Percentiles rank a stretch among this genome's conserved stretches.
Conservation (phyloP, 2,329 filamentous ascomycete species). For the Fusarium armeniacum region DNA sequence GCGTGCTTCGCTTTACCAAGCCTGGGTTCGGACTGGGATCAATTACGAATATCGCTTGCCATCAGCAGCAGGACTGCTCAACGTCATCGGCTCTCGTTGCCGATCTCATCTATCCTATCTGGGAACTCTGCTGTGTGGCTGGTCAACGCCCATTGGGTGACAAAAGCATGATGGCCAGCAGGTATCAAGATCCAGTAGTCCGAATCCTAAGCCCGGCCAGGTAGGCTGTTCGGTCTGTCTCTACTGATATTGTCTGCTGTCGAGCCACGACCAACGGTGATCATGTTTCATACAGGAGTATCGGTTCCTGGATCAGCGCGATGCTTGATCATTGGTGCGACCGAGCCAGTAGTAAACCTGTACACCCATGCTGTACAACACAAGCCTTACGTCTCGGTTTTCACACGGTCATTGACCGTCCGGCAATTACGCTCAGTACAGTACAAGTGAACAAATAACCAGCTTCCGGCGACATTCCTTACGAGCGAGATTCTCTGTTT, state of each 20-base stretch:
- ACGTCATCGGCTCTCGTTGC: slow-evolving; percentile 29
- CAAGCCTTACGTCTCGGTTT: slow-evolving; percentile 1
- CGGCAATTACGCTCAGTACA: not conserved
- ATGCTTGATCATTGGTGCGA: slow-evolving; percentile 14
- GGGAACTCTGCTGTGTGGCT: slow-evolving; percentile 17
- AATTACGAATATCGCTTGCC: slow-evolving; percentile 15
- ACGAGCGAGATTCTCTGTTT: not conserved
- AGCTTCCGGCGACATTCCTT: not conserved
- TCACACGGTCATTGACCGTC: not conserved
- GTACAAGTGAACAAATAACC: not conserved
- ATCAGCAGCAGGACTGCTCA: slow-evolving; percentile 7
- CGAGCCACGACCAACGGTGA: not conserved
- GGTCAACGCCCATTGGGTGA: slow-evolving; percentile 1
- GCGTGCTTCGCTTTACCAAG: not conserved
- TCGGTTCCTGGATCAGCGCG: slow-evolving; percentile 25
- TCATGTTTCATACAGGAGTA: slow-evolving; percentile 22
- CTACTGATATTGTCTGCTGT: not conserved
- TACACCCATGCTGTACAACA: not conserved
- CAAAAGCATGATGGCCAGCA: not conserved
- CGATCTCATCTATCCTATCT: slow-evolving; percentile 21
- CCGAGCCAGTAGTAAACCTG: slow-evolving; percentile 1
- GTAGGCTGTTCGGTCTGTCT: not conserved
- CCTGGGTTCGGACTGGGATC: slow-evolving; percentile 5
- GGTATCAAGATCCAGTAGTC: not conserved
- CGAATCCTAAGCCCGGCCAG: slow-evolving; percentile 4